Evolutionary conservation across 805 yeast genomes (phyloP), one percentile per base, ranked within the genome.

Genomic region (Candida golubevii): DNA sequence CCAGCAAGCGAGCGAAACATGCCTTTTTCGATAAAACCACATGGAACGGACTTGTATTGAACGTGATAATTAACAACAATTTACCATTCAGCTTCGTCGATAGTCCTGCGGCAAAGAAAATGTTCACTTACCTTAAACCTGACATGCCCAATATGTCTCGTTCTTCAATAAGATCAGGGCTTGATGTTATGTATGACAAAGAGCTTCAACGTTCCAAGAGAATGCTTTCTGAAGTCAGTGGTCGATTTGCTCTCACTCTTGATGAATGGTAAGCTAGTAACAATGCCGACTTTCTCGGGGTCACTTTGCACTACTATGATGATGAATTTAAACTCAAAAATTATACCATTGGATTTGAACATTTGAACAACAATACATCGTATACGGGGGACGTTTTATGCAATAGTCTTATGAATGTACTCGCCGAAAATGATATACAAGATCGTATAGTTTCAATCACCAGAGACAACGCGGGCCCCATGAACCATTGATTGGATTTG

Each of bases 371-470:
- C 35, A 40, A 40, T 18, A 30, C 38, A 30, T 33, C 29, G 18
- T 26, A 32, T 28, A 36, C 42, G 14, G 37, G 28, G 18, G 18
- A 35, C 13, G 29, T 41, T 14, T 7, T 32, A 23, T n/a, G n/a
- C n/a, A 35, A 41, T n/a, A 23, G 35, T 29, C 35, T 41, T 8
- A 30, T 23, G 26, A 35, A n/a, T 8, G 44, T 41, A 11, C 44
- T 41, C n/a, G 12, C 15, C 14, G 29, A 28, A 35, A 35, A 41
- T 33, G 14, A 26, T 9, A 41, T 41, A 35, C 39, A 31, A 12
- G 44, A 41, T 39, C 44, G 44, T 13, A 41, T 41, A 35, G 5
- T 41, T 30, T 35, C 44, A 8, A 41, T 41, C 31, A 41, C 26
- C n/a, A 28, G 44, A 35, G 44, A 35, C 27, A 41, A 35, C 35